Evolutionary conservation across 441 rosid genomes (phyloP).

Genomic region (Erodium chrysanthum): DNA sequence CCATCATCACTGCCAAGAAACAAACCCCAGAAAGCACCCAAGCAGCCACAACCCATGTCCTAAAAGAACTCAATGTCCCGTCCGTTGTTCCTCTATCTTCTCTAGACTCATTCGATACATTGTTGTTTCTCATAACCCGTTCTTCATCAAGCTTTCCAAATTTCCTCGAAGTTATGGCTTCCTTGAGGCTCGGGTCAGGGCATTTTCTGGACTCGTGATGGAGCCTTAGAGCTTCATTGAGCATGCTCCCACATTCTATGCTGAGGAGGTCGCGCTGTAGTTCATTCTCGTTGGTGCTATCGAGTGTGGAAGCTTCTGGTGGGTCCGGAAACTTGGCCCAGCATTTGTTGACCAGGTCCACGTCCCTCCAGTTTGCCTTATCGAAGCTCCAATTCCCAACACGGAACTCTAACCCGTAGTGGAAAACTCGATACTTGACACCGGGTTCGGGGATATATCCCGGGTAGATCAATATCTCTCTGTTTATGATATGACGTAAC

Average conservation of each 20-base stretch:
- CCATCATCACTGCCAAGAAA: conserved; percentile 46
- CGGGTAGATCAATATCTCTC: conserved; percentile 71
- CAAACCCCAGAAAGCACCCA: conserved; percentile 74
- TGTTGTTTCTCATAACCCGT: conserved; percentile 22
- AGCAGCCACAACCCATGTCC: conserved; percentile 56
- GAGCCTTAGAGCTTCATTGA: conserved; percentile 64
- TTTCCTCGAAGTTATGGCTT: conserved; percentile 38
- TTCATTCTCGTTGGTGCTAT: conserved; percentile 35
- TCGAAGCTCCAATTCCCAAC: conserved; percentile 96
- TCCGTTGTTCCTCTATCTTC: conserved; percentile 28
- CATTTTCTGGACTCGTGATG: conserved; percentile 71
- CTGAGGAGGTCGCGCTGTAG: conserved; percentile 71
- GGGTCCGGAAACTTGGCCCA: conserved; percentile 91
- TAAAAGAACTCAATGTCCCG: conserved; percentile 48
- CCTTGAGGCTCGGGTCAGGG: conserved; percentile 29
- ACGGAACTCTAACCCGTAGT: conserved; percentile 79
- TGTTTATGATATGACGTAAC: conserved; percentile 60
- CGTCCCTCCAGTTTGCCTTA: conserved; percentile 83
- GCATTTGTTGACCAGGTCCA: conserved; percentile 63
- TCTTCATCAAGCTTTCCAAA: conserved; percentile 34
- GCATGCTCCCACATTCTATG: conserved; percentile 73
- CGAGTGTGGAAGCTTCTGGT: conserved; percentile 53
- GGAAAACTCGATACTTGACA: conserved; percentile 74
- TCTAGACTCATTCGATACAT: conserved; percentile 23
- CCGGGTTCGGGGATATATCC: conserved; percentile 81